Evolutionary conservation across 768 basidiomycete species (phyloP), one percentile per base, ranked within the genome.

Genomic region (Leccinum subgranulosum): DNA sequence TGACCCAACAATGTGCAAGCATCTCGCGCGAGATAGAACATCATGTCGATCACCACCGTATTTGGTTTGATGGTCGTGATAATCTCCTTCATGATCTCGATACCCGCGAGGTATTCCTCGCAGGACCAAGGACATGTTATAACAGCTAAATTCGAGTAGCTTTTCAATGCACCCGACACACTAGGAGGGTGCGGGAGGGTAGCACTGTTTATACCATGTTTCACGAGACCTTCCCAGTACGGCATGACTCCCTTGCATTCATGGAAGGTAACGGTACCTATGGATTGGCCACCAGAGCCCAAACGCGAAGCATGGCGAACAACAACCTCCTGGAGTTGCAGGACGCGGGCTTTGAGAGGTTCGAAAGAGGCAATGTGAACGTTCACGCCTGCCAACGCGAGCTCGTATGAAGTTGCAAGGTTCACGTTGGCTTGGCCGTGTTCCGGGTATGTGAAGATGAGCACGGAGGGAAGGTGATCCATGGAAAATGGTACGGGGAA

Each of bases 391-490:
- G 56, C 56, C 15, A 64, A 51, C 3, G 59, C 63, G 4, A 64
- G 62, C n/a, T 64, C 62, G 4, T 64, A 64, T 6, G 62, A 23
- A 7, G 53, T 60, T 14, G 63, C 28, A 15, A 49, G 29, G 49
- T 49, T 49, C 49, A 49, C 49, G 11, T 49, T 49, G 11, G 49
- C 28, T 49, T 57, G 60, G 3, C 60, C 56, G 6, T 54, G 29
- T 46, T 62, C 60, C 14, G 55, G 33, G 34, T 48, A 51, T 17
- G 55, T 64, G 6, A 55, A 55, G 4, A 64, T n/a, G 47, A 64
- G 59, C 36, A 57, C 59, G 11, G 29, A 19, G 15, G 49, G 29
- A 7, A 19, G 28, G 19, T n/a, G 7, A 23, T 19, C 29, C 49
- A 49, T 49, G 29, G 15, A 4, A 12, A 7, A 31, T n/a, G n/a